These are phyloP conservation scores for Panicum hallii DNA, from an alignment of 202 grass and related monocot species.

Conservation along the genomic window DNA sequence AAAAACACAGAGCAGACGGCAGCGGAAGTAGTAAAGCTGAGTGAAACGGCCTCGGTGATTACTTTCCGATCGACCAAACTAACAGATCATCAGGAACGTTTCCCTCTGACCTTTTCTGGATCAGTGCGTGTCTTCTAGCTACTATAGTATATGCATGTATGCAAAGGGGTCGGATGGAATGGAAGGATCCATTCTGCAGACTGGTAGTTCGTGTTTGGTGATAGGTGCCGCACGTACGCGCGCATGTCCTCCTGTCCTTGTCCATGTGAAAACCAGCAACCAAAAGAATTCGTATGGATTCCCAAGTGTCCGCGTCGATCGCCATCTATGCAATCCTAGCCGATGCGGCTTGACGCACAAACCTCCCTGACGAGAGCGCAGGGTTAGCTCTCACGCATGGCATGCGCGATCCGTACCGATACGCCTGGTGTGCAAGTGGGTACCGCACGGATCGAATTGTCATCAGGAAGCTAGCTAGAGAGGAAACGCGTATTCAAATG, in stretches of 20 bases:
- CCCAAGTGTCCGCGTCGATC: not conserved
- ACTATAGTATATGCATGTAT: not conserved
- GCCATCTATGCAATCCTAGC: not conserved
- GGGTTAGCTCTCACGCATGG: not conserved
- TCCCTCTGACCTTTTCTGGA: not conserved
- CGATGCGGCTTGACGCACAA: not conserved
- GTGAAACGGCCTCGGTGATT: not conserved
- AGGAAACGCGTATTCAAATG: not conserved
- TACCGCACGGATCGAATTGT: not conserved
- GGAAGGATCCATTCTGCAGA: slow-evolving; percentile 24
- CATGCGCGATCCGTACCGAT: not conserved
- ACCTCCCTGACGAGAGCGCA: not conserved
- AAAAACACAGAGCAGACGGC: not conserved
- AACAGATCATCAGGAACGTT: not conserved
- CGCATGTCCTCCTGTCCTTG: not conserved
- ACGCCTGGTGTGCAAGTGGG: not conserved
- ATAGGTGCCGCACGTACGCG: not conserved
- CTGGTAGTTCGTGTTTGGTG: slow-evolving; percentile 45
- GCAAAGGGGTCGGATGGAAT: slow-evolving; percentile 21
- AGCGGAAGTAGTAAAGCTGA: not conserved
- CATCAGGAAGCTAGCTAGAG: not conserved
- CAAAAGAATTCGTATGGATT: not conserved
- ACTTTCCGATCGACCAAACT: not conserved
- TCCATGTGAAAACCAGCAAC: not conserved
- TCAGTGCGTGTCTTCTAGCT: not conserved